These are phyloP conservation scores for Paraphoma chrysanthemicola DNA, from an alignment of 2,329 filamentous ascomycete genomes.

Conservation along the genomic window DNA sequence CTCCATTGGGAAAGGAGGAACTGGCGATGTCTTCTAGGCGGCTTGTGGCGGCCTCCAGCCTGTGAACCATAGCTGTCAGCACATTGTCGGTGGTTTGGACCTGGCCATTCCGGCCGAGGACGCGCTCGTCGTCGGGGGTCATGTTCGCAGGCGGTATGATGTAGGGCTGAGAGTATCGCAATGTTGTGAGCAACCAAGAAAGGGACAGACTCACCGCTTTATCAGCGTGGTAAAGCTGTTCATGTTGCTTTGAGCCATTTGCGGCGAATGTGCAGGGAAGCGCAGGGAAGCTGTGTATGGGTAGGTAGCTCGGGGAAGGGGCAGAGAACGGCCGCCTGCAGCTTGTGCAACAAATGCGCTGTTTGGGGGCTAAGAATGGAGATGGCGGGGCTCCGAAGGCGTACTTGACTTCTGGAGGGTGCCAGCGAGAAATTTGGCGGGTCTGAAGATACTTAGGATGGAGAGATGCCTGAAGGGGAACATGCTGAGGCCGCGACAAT, in stretches of 20 bases:
- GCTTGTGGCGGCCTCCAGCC: constrained; percentile 95
- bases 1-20: constrained; percentile 58
- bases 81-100: constrained; percentile 42
- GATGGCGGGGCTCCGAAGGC: neutral
- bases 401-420: neutral
- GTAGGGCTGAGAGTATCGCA: neutral
- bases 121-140: constrained; percentile 14
- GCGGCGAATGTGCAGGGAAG: constrained; percentile 35
- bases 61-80: constrained; percentile 63
- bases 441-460: neutral
- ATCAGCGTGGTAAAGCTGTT: constrained; percentile 96
- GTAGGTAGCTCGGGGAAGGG: constrained; percentile 26
- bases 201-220: constrained; percentile 76
- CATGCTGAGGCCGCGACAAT: neutral
- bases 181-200: neutral
- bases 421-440: neutral
- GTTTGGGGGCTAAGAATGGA: constrained; percentile 1
- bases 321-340: constrained; percentile 33
- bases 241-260: constrained; percentile 84
- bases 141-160: constrained; percentile 1
- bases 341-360: constrained; percentile 15
- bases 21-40: constrained; percentile 95
- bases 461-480: constrained; percentile 2
- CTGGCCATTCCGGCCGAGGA: constrained; percentile 22
- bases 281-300: constrained; percentile 31